Percentiles rank a stretch among this genome's conserved stretches.
Evolutionary conservation across 75 land plant species (phyloP).

Genomic region (Cunninghamia lanceolata): DNA sequence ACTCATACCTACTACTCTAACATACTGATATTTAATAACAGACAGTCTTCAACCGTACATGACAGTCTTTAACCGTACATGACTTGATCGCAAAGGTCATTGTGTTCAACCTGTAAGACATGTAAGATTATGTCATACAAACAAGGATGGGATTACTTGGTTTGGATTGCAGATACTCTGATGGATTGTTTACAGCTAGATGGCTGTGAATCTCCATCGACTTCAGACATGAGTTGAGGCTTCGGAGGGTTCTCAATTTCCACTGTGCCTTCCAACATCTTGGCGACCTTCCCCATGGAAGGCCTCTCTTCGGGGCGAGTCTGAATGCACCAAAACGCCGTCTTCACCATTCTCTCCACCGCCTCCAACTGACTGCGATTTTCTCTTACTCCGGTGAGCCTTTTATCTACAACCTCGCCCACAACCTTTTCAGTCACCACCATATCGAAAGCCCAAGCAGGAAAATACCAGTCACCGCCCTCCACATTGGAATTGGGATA

Average conservation of each 20-base stretch:
- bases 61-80: too few species aligned
- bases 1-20: too few species aligned
- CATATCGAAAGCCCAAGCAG: constrained; percentile 52
- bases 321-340: constrained; percentile 83
- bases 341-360: constrained; percentile 53
- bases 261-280: constrained; percentile 76
- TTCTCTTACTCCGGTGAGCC: constrained; percentile 17
- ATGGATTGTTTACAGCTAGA: not conserved
- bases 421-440: constrained; percentile 42
- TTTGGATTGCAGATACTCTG: not conserved
- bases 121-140: too few species aligned
- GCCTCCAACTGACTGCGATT: constrained; percentile 17
- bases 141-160: not conserved
- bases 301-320: constrained; percentile 58
- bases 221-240: not conserved
- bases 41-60: too few species aligned
- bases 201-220: not conserved
- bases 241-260: constrained; percentile 40
- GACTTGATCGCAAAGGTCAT: too few species aligned
- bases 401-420: constrained; percentile 44
- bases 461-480: constrained; percentile 53
- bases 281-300: constrained; percentile 70
- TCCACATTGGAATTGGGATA: constrained; percentile 12
- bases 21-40: too few species aligned
- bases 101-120: too few species aligned